Evolutionary conservation across 164 flowering plant genomes (phyloP).

Genomic region (Saururus chinensis): DNA sequence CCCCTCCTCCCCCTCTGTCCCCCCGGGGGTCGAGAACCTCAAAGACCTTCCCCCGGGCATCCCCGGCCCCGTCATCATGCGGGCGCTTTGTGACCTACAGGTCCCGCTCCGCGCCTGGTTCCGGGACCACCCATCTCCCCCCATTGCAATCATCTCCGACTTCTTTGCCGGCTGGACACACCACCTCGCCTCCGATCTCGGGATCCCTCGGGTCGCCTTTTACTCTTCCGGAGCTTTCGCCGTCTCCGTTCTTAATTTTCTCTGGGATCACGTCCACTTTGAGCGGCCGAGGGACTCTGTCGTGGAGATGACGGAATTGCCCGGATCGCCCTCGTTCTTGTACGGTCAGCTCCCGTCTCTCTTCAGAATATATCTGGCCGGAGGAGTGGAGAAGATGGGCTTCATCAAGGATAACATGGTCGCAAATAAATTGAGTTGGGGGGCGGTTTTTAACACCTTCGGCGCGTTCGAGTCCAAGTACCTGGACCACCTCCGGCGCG

Average conservation of each 20-base stretch:
- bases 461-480: conserved; percentile 16
- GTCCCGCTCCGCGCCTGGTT: conserved; percentile 38
- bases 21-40: conserved; percentile 39
- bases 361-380: conserved; percentile 1
- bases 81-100: conserved; percentile 21
- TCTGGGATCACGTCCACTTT: conserved; percentile 4
- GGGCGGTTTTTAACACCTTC: conserved; percentile 22
- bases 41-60: conserved; percentile 29
- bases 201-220: conserved; percentile 20
- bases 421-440: conserved; percentile 20
- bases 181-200: conserved; percentile 15
- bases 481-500: conserved; percentile 8
- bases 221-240: conserved; percentile 18
- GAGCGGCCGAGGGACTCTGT: background rate
- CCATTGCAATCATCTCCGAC: conserved; percentile 44
- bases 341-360: conserved; percentile 10
- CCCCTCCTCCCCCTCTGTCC: conserved; percentile 42
- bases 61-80: conserved; percentile 16
- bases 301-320: conserved; percentile 8
- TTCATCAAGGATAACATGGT: conserved; percentile 6
- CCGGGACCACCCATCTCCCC: conserved; percentile 33
- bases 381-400: conserved; percentile 4
- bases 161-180: conserved; percentile 33
- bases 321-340: conserved; percentile 13
- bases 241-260: background rate